These are phyloP conservation scores for Acrocalymma vagum DNA, from an alignment of 2,329 filamentous ascomycete species.

Conservation along the genomic window DNA sequence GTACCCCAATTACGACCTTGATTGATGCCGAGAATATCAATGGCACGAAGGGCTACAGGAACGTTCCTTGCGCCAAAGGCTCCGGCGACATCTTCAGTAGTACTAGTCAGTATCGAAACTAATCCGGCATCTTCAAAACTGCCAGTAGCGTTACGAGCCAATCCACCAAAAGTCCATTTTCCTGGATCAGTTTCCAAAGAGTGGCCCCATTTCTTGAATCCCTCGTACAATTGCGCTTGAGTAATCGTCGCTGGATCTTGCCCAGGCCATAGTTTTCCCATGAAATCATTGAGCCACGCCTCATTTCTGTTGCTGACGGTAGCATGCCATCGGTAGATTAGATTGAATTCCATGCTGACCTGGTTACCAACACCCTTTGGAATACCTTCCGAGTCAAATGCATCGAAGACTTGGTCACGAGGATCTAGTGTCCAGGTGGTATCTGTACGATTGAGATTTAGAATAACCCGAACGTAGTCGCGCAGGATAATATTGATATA, in stretches of 20 bases:
- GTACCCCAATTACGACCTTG: slow-evolving; percentile 77
- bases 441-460: slow-evolving; percentile 73
- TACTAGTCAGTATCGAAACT: slow-evolving; percentile 71
- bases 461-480: slow-evolving; percentile 79
- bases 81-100: slow-evolving; percentile 71
- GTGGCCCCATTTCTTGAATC: slow-evolving; percentile 46
- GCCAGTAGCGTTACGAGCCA: slow-evolving; percentile 69
- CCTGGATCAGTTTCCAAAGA: slow-evolving; percentile 65
- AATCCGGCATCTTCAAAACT: slow-evolving; percentile 77
- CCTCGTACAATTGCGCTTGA: slow-evolving; percentile 57
- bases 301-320: slow-evolving; percentile 76
- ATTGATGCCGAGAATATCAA: slow-evolving; percentile 77
- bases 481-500: slow-evolving; percentile 71
- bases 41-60: slow-evolving; percentile 47
- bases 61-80: slow-evolving; percentile 61
- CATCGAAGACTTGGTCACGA: slow-evolving; percentile 1
- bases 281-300: slow-evolving; percentile 71
- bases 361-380: slow-evolving; percentile 78
- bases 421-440: slow-evolving; percentile 80
- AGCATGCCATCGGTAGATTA: slow-evolving; percentile 85
- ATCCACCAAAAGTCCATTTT: slow-evolving; percentile 70
- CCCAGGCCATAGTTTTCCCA: slow-evolving; percentile 5
- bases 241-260: slow-evolving; percentile 4
- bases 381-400: slow-evolving; percentile 62
- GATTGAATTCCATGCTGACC: slow-evolving; percentile 84